These are phyloP conservation scores for Aspergillus aculeatus DNA, from an alignment of 2,329 filamentous ascomycete species.

Conservation along the genomic window DNA sequence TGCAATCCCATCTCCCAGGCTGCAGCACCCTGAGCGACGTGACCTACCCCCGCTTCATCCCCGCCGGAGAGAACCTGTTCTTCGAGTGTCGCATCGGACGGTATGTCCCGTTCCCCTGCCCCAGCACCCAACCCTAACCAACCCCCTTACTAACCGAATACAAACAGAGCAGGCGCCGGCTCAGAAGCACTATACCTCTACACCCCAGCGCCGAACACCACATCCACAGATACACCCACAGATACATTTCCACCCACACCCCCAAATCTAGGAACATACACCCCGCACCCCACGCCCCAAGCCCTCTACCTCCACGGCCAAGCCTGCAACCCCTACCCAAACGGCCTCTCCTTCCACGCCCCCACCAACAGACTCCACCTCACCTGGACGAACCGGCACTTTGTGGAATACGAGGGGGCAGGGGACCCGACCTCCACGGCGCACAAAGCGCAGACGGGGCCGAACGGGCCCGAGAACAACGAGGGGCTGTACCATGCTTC, in stretches of 20 bases:
- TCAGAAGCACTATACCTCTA: slow-evolving; percentile 2
- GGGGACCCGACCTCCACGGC: not conserved
- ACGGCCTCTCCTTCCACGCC: not conserved
- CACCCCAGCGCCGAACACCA: not conserved
- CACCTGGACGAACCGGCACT: slow-evolving; percentile 4
- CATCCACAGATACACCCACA: not conserved
- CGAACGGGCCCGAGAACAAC: slow-evolving; percentile 5
- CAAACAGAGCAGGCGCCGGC: slow-evolving; percentile 2
- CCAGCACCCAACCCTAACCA: not conserved
- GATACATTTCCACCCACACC: not conserved
- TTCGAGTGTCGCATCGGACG: slow-evolving; percentile 5
- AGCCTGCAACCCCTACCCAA: not conserved
- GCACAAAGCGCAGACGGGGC: slow-evolving; percentile 3
- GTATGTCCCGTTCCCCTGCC: not conserved
- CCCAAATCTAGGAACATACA: not conserved
- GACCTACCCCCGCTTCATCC: slow-evolving; percentile 1
- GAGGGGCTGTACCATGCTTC: not conserved
- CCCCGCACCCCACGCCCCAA: not conserved
- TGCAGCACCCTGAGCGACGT: not conserved
- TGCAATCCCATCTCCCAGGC: not conserved
- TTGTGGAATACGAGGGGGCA: not conserved
- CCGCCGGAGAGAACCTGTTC: not conserved
- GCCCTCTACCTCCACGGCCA: not conserved
- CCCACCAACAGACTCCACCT: not conserved
- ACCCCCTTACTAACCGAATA: not conserved